Evolutionary conservation across 2,329 filamentous ascomycete genomes (phyloP), one percentile per base, ranked within the genome.

Genomic region (Trichoderma gracile): DNA sequence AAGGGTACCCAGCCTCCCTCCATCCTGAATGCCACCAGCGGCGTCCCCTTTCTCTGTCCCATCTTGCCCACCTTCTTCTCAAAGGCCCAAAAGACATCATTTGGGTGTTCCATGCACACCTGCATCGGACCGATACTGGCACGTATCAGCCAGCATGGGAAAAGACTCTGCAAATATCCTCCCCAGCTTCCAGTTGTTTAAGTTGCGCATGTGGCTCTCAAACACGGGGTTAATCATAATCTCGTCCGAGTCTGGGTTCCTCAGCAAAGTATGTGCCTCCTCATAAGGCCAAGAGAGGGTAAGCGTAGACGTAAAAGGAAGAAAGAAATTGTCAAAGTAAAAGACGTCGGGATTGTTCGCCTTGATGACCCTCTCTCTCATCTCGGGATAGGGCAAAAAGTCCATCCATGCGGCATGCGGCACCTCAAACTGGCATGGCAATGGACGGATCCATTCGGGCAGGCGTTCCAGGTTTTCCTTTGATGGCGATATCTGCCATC

Each of bases 231-330:
- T 96, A 67, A 97, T 92, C 68, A 90, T 82, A 66, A 92, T 80
- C 71, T 93, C 89, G 9, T 89, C 86, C 5, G 78, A 78, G 3
- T 81, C 82, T 0, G 83, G 80, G 27, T 83, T 80, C 61, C 83
- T 80, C 27, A 91, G 78, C 27, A 97, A 79, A 42, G 88, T 86
- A 69, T 93, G 89, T 0, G 85, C 86, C 1, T 87, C 83, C 63
- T 91, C 88, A 72, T 96, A 94, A 0, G 90, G 90, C 93, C 93
- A 97, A 69, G 93, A 95, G 17, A 97, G 76, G 27, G 84, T 87
- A 25, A 97, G 72, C 0, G 89, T 93, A 1, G 83, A 86, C 1
- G 91, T 95, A 74, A 88, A 96, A 0, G 91, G 90, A 19, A 94
- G 85, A 74, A 94, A 95, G 80, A 93, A 96, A 69, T 90, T 85